A percentile compares a stretch with the other conserved stretches of the same genome.
phyloP scores from a whole-genome alignment of 805 yeast genomes.

The Jamesozyma piceae region DNA sequence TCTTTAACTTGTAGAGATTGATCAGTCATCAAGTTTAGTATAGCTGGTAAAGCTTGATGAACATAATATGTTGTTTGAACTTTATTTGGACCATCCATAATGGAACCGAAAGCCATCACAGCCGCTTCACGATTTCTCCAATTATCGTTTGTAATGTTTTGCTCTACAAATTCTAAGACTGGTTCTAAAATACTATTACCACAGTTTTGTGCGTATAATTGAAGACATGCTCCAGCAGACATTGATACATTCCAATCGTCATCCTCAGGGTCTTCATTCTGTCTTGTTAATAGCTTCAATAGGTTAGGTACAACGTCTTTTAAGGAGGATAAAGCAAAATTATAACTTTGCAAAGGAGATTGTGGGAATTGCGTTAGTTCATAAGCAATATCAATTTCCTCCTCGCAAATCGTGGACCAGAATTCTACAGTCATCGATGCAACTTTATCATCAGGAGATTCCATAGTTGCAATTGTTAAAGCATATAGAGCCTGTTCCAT shows the following conservation, averaged over 20 bases:
- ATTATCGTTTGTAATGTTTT: slow-evolving; percentile 46
- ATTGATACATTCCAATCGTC: slow-evolving; percentile 96
- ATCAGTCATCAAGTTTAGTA: slow-evolving; percentile 66
- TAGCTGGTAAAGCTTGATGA: slow-evolving; percentile 74
- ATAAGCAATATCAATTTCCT: slow-evolving; percentile 71
- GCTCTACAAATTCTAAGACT: slow-evolving; percentile 73
- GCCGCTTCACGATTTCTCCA: slow-evolving; percentile 97
- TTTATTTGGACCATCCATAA: slow-evolving; percentile 86
- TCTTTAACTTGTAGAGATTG: slow-evolving; percentile 79
- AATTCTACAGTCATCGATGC: slow-evolving; percentile 98
- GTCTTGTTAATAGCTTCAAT: slow-evolving; percentile 69
- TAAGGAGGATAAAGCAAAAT: slow-evolving; percentile 79
- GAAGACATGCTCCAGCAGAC: slow-evolving; percentile 98
- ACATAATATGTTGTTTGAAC: slow-evolving; percentile 58
- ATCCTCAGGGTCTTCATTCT: slow-evolving; percentile 87
- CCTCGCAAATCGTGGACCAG: slow-evolving; percentile 99
- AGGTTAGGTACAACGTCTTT: slow-evolving; percentile 82
- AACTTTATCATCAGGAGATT: slow-evolving; percentile 60
- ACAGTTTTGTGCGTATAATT: slow-evolving; percentile 84
- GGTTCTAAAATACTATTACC: slow-evolving; percentile 81
- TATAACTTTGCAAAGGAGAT: slow-evolving; percentile 46
- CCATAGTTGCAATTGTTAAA: slow-evolving; percentile 86
- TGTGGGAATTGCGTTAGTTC: slow-evolving; percentile 56
- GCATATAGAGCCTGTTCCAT: slow-evolving; percentile 96
- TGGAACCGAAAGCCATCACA: slow-evolving; percentile 97